A percentile compares a stretch with the other conserved stretches of the same genome.
These are phyloP conservation scores for Talaromyces sp. DNA, from an alignment of 2,329 filamentous ascomycete genomes.

Conservation along the genomic window DNA sequence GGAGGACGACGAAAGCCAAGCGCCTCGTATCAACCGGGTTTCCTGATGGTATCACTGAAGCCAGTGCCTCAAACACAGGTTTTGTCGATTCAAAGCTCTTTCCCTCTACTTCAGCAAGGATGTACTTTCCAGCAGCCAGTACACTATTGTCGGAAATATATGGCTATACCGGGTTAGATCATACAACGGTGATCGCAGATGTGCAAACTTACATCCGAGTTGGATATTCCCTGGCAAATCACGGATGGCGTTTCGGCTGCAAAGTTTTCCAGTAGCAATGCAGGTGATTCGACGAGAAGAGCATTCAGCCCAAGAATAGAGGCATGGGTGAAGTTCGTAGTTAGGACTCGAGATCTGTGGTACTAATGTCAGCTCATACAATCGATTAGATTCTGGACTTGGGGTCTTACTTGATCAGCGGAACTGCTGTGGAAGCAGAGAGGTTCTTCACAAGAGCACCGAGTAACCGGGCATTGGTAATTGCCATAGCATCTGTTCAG, in stretches of 20 bases:
- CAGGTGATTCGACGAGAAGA: constrained; percentile 73
- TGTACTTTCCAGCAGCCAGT: constrained; percentile 83
- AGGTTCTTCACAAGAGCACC: constrained; percentile 86
- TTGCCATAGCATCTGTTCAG: constrained; percentile 69
- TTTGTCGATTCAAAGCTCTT: constrained; percentile 69
- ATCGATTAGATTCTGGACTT: neutral
- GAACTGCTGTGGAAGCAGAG: constrained; percentile 60
- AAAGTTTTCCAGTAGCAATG: constrained; percentile 61
- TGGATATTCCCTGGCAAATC: constrained; percentile 71
- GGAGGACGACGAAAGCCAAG: constrained; percentile 76
- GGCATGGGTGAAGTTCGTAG: constrained; percentile 65
- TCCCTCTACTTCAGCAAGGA: constrained; percentile 58
- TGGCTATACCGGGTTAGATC: constrained; percentile 44
- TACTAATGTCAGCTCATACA: constrained; percentile 20
- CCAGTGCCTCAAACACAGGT: constrained; percentile 71
- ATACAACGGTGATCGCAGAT: neutral
- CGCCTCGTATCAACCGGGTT: constrained; percentile 76
- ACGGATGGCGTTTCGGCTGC: constrained; percentile 69
- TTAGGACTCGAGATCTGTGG: constrained; percentile 67
- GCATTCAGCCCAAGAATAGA: constrained; percentile 86
- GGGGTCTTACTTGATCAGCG: constrained; percentile 49
- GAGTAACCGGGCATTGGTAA: constrained; percentile 84
- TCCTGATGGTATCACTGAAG: constrained; percentile 69
- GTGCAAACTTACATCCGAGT: constrained; percentile 60
- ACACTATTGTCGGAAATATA: constrained; percentile 84